phyloP scores from a whole-genome alignment of 495 filamentous ascomycete species.

The Friedmanniomyces simplex region DNA sequence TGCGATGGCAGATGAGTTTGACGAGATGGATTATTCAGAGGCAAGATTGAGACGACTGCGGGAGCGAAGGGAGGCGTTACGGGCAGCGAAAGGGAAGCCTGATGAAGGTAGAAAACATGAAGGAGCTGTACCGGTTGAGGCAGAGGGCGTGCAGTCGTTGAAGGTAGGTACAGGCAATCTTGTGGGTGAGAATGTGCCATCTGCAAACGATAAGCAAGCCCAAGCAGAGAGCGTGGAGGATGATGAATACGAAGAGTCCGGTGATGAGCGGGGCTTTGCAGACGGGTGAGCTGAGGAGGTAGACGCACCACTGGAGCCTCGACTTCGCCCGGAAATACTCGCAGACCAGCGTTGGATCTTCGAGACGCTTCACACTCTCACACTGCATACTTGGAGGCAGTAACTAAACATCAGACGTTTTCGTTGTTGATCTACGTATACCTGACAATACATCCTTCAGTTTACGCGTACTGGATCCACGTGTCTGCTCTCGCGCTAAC shows the following conservation, averaged over 20 bases:
- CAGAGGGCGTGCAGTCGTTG: no score
- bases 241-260: not conserved
- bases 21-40: constrained; percentile 88
- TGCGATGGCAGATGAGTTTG: constrained; percentile 74
- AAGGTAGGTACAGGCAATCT: not conserved
- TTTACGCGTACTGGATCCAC: not conserved
- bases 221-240: not conserved
- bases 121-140: no score
- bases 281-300: not conserved
- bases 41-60: constrained; percentile 65
- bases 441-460: not conserved
- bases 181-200: not conserved
- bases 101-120: no score
- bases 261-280: not conserved
- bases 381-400: not conserved
- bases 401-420: not conserved
- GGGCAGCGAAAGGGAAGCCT: no score
- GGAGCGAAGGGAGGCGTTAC: constrained; percentile 57
- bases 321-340: not conserved
- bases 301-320: not conserved
- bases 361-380: not conserved
- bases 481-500: not conserved
- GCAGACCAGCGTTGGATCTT: not conserved
- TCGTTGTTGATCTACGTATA: not conserved
- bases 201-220: not conserved